Percentiles rank a stretch among this genome's conserved stretches.
These are phyloP conservation scores for Cenococcum geophilum DNA, from an alignment of 495 filamentous ascomycete species.

Conservation along the genomic window DNA sequence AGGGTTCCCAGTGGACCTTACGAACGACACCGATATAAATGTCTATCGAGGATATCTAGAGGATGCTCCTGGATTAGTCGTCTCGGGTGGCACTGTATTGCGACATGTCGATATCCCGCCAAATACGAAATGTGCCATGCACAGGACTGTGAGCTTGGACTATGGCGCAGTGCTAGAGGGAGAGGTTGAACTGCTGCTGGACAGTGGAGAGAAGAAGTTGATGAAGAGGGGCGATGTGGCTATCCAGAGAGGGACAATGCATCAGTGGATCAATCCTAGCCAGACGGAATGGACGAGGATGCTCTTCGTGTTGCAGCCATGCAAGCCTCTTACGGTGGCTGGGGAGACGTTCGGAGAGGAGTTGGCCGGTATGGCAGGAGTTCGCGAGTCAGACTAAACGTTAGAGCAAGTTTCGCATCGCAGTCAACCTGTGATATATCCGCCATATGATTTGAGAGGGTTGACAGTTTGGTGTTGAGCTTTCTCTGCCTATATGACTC, in stretches of 20 bases:
- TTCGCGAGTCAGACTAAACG: conserved; percentile 17
- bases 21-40: conserved; percentile 27
- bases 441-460: too few relatives aligned
- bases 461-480: too few relatives aligned
- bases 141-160: conserved; percentile 34
- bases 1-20: conserved; percentile 26
- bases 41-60: conserved; percentile 21
- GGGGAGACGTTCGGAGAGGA: conserved; percentile 31
- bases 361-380: conserved; percentile 22
- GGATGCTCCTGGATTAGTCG: conserved; percentile 35
- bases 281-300: conserved; percentile 37
- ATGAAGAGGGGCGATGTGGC: conserved; percentile 58
- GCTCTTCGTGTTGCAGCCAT: conserved; percentile 15
- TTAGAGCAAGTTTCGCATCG: background rate
- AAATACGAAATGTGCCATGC: conserved; percentile 22
- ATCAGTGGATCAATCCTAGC: conserved; percentile 59
- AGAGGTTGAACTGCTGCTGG: conserved; percentile 55
- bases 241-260: conserved; percentile 62
- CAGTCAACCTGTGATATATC: too few relatives aligned
- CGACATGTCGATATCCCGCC: conserved; percentile 29
- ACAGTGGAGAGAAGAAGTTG: conserved; percentile 49
- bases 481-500: too few relatives aligned
- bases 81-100: conserved; percentile 34
- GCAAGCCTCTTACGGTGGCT: conserved; percentile 28
- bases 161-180: conserved; percentile 35